phyloP scores from a whole-genome alignment of 140 eudicot genomes.

The Bidens hawaiensis region DNA sequence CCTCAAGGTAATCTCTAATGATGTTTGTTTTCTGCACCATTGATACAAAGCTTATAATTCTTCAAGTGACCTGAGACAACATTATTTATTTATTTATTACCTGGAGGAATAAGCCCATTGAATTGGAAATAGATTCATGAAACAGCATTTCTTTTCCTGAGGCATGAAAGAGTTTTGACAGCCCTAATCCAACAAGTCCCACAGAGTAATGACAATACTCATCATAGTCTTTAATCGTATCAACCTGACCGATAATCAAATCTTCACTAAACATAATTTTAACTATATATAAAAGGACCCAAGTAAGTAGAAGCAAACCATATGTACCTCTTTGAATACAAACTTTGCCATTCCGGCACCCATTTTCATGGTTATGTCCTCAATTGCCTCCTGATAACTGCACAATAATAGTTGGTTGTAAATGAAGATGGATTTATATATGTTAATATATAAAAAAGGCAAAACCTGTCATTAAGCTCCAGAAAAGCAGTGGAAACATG shows the following conservation, averaged over 20 bases:
- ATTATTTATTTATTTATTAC: no score
- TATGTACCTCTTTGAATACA: conserved; percentile 74
- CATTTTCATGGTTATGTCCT: conserved; percentile 92
- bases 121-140: conserved; percentile 74
- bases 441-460: no score
- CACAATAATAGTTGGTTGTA: no score
- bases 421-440: no score
- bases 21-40: conserved; percentile 81
- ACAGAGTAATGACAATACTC: conserved; percentile 99
- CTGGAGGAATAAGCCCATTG: no score
- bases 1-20: conserved; percentile 96
- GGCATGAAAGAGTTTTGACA: conserved; percentile 93
- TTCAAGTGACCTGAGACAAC: background rate
- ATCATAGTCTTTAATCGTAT: conserved; percentile 80
- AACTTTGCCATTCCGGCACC: conserved; percentile 98
- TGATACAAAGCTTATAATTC: background rate
- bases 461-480: no score
- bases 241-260: conserved; percentile 70
- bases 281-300: no score
- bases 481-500: conserved; percentile 87
- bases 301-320: background rate
- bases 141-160: conserved; percentile 77
- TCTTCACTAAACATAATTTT: background rate
- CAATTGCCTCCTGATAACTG: conserved; percentile 88
- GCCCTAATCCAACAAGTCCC: conserved; percentile 94